phyloP scores from a whole-genome alignment of 2,329 filamentous ascomycete genomes.

The Arthrobotrys sinensis region DNA sequence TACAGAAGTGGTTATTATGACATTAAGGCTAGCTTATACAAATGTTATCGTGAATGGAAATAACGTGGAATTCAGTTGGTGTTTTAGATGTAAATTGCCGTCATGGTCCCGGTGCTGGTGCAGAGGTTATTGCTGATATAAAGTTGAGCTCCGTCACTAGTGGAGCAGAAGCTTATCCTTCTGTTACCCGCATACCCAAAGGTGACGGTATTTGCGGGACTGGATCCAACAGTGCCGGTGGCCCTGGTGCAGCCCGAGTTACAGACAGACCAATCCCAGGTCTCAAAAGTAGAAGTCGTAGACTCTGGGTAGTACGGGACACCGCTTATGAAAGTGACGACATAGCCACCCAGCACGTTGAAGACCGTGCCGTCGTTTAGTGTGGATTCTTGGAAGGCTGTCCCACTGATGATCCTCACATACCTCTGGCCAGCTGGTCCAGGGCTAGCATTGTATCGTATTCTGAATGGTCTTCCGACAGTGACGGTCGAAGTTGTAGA shows the following conservation, averaged over 20 bases:
- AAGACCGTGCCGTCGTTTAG: slow-evolving; percentile 3
- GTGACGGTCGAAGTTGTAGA: slow-evolving; percentile 38
- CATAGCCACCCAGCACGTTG: slow-evolving; percentile 4
- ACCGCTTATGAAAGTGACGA: slow-evolving; percentile 6
- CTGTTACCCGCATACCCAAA: not conserved
- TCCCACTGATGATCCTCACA: not conserved
- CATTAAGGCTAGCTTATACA: not conserved
- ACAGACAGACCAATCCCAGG: slow-evolving; percentile 26
- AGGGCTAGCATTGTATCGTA: slow-evolving; percentile 3
- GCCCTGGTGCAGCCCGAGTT: slow-evolving; percentile 3
- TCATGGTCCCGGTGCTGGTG: not conserved
- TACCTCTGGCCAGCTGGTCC: not conserved
- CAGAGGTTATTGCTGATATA: not conserved
- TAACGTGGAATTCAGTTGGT: not conserved
- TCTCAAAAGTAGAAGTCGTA: not conserved
- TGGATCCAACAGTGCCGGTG: slow-evolving; percentile 4
- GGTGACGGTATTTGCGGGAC: slow-evolving; percentile 4
- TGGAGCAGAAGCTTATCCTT: not conserved
- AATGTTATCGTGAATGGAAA: not conserved
- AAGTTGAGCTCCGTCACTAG: not conserved
- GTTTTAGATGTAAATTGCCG: not conserved
- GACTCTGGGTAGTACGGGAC: slow-evolving; percentile 22
- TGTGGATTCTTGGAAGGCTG: not conserved
- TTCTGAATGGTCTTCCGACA: slow-evolving; percentile 26
- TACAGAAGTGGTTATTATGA: not conserved